phyloP scores from a whole-genome alignment of 768 basidiomycete species.

The Glaciozyma martinii region DNA sequence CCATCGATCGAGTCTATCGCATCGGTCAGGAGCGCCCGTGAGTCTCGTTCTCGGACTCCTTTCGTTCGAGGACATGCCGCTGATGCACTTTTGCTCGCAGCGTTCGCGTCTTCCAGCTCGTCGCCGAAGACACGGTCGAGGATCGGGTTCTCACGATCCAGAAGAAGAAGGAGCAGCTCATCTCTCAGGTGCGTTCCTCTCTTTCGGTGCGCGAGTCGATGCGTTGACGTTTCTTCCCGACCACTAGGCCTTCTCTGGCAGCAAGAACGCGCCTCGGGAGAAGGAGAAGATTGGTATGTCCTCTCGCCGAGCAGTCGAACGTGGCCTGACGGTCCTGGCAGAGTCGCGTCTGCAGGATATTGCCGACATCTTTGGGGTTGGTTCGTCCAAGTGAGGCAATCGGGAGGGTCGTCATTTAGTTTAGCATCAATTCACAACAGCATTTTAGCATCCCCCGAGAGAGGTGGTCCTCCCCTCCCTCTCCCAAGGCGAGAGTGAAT shows the following conservation, averaged over 20 bases:
- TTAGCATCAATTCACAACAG: no score
- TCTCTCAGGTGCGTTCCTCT: conserved; percentile 25
- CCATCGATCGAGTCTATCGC: conserved; percentile 35
- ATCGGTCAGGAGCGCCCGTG: conserved; percentile 32
- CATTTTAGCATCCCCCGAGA: no score
- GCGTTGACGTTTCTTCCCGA: not conserved
- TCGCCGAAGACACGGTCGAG: conserved; percentile 35
- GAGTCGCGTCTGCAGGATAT: conserved; percentile 20
- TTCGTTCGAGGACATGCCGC: not conserved
- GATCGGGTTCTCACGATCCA: conserved; percentile 34
- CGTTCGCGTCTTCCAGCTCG: conserved; percentile 29
- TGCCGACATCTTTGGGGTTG: conserved; percentile 13
- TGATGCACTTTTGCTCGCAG: not conserved
- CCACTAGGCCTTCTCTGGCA: not conserved
- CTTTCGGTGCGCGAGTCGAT: not conserved
- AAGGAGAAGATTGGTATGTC: conserved; percentile 24
- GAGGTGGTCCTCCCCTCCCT: no score
- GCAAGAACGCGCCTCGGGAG: not conserved
- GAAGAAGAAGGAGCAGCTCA: conserved; percentile 30
- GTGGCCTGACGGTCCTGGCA: not conserved
- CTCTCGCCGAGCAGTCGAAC: not conserved
- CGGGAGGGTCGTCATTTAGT: no score
- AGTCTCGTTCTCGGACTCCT: not conserved
- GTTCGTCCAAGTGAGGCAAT: no score
- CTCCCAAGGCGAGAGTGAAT: no score